Evolutionary conservation across 2,329 filamentous ascomycete species (phyloP), one percentile per base, ranked within the genome.

Genomic region (Peltaster fructicola): DNA sequence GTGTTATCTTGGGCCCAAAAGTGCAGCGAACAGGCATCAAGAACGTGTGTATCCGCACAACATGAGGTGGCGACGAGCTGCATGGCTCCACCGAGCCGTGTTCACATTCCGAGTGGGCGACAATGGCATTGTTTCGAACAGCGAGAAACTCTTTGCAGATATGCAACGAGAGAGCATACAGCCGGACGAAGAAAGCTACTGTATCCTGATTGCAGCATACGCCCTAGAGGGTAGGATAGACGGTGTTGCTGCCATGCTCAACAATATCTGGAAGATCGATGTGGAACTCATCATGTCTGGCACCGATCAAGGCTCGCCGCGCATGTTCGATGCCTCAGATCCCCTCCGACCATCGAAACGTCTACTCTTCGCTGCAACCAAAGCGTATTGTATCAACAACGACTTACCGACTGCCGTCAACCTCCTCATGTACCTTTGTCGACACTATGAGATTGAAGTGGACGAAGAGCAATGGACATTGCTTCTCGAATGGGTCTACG

Each of bases 381-480:
- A 80, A 41, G 56, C 60, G 1, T 77, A 73, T 33, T 65, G 73
- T n/a, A 61, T 59, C 32, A 78, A 73, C 47, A 70, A 65, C 23
- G 59, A 73, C 27, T 56, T 81, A 4, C 44, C 57, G 1, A 54
- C 59, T 2, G 75, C 68, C 8, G 41, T 73, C 14, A 57, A 63
- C 19, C 40, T 75, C 1, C 50, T 82, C 8, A 61, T 75, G 30
- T 65, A 65, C 36, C 45, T 84, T 23, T 73, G 76, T 0, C 50
- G 50, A 1, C 53, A 54, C 5, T 78, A 75, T 47, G 34, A 52
- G 2, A 50, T 85, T 13, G 33, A 53, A 1, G 67, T 85, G 17
- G 51, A 67, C 0, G 38, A 43, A 5, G 43, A 57, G 4, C 57
- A 69, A 10, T 85, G 79, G 78, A 57, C 59, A 6, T 64, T 72